Evolutionary conservation across 2,329 filamentous ascomycete genomes (phyloP).

Genomic region (Tolypocladium tropicale): DNA sequence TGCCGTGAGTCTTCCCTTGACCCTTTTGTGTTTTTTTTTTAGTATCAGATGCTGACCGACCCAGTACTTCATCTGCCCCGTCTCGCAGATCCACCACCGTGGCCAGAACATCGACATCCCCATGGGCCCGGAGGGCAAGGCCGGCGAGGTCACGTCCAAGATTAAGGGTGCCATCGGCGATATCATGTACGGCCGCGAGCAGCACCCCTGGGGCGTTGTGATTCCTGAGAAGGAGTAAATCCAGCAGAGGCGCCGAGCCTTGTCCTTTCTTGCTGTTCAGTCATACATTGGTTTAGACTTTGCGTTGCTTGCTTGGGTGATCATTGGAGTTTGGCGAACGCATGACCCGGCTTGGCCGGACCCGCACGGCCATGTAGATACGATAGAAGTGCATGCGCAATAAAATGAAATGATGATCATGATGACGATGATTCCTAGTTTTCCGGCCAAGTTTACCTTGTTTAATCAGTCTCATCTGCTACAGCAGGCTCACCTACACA

Average conservation of each 20-base stretch:
- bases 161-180: conserved; percentile 59
- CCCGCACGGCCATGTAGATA: not conserved
- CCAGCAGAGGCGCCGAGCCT: not conserved
- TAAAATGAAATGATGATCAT: not conserved
- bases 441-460: not conserved
- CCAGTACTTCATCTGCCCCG: conserved; percentile 60
- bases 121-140: conserved; percentile 38
- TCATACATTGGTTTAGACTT: not conserved
- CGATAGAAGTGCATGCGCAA: not conserved
- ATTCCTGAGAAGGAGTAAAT: conserved; percentile 47
- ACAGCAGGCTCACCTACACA: not conserved
- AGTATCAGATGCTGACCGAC: conserved; percentile 9
- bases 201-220: conserved; percentile 61
- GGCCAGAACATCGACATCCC: conserved; percentile 53
- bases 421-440: not conserved
- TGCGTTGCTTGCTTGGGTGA: not conserved
- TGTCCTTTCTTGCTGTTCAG: not conserved
- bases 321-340: not conserved
- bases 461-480: not conserved
- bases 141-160: conserved; percentile 46
- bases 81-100: conserved; percentile 59
- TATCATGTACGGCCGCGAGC: conserved; percentile 63
- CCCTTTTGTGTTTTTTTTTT: not conserved
- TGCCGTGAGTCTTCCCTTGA: conserved; percentile 48
- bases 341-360: not conserved